These are phyloP conservation scores for Rugosomyces carneus DNA, from an alignment of 1,284 basidiomycete species.

Conservation along the genomic window DNA sequence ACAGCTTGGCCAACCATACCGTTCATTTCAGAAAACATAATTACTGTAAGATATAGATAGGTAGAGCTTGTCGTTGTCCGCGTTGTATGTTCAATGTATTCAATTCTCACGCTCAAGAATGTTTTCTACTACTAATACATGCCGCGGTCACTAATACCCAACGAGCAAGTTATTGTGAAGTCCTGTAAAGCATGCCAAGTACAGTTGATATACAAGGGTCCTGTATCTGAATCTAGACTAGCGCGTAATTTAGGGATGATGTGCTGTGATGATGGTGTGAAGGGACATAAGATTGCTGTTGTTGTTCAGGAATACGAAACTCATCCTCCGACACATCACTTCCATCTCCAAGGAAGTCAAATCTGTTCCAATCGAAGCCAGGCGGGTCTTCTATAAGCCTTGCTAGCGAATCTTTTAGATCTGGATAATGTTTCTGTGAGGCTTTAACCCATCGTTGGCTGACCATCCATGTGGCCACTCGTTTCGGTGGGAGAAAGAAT, in stretches of 20 bases:
- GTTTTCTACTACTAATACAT: no score
- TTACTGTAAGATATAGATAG: no score
- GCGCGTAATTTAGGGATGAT: conserved; percentile 27
- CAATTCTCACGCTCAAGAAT: no score
- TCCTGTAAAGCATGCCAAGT: no score
- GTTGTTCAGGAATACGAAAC: conserved; percentile 6
- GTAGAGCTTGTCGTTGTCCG: no score
- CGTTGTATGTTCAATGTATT: no score
- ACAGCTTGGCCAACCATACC: background rate
- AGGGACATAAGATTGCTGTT: conserved; percentile 15
- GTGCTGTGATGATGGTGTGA: conserved; percentile 22
- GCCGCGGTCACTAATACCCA: no score
- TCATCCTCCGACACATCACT: conserved; percentile 36
- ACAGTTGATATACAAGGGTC: no score
- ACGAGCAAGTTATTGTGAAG: no score
- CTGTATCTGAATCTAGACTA: conserved; percentile 15
- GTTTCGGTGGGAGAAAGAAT: conserved; percentile 52
- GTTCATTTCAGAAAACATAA: background rate
- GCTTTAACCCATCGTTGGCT: conserved; percentile 53
- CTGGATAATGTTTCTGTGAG: conserved; percentile 36
- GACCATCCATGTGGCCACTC: conserved; percentile 68
- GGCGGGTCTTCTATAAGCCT: conserved; percentile 39
- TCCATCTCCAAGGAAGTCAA: conserved; percentile 48
- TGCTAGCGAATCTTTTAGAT: conserved; percentile 36
- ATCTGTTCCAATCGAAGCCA: conserved; percentile 43